Percentiles rank a stretch among this genome's conserved stretches.
phyloP scores from a whole-genome alignment of 257 asterid genomes.

The Jacaranda mimosifolia region DNA sequence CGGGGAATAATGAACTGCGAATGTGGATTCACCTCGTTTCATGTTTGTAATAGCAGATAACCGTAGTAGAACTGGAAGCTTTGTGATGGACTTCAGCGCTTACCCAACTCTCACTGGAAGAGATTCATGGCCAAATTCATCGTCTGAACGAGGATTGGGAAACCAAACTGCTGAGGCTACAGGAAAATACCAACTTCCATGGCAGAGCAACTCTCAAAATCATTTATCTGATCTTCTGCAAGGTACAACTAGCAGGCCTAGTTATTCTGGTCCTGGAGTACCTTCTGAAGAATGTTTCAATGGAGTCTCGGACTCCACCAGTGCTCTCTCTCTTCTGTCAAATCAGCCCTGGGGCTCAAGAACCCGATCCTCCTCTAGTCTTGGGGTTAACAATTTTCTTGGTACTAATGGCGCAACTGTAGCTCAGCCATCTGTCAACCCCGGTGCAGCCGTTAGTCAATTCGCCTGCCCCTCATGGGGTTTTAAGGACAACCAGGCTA shows the following conservation, averaged over 20 bases:
- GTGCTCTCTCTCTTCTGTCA: constrained; percentile 99
- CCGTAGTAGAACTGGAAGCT: constrained; percentile 64
- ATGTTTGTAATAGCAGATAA: constrained; percentile 55
- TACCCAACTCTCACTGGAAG: constrained; percentile 53
- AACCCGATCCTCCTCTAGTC: constrained; percentile 56
- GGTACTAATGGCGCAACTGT: constrained; percentile 43
- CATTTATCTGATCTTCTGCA: constrained; percentile 58
- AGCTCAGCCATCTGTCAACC: constrained; percentile 57
- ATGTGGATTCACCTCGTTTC: background rate
- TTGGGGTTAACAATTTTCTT: constrained; percentile 50
- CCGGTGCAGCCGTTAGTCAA: constrained; percentile 50
- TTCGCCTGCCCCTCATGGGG: constrained; percentile 56
- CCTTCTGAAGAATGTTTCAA: constrained; percentile 58
- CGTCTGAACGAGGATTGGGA: constrained; percentile 49
- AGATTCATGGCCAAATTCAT: constrained; percentile 54
- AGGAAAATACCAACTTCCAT: constrained; percentile 56
- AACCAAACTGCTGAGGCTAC: constrained; percentile 43
- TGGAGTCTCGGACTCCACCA: constrained; percentile 63
- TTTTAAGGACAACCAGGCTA: constrained; percentile 54
- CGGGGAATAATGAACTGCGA: no score
- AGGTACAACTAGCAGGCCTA: constrained; percentile 48
- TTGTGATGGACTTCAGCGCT: constrained; percentile 73
- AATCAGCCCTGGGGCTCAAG: constrained; percentile 80
- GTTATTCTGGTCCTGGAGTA: constrained; percentile 47
- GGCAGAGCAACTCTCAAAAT: constrained; percentile 64